Evolutionary conservation across 73 alveolate species (phyloP).

Genomic region (Tetrahymena thermophila): DNA sequence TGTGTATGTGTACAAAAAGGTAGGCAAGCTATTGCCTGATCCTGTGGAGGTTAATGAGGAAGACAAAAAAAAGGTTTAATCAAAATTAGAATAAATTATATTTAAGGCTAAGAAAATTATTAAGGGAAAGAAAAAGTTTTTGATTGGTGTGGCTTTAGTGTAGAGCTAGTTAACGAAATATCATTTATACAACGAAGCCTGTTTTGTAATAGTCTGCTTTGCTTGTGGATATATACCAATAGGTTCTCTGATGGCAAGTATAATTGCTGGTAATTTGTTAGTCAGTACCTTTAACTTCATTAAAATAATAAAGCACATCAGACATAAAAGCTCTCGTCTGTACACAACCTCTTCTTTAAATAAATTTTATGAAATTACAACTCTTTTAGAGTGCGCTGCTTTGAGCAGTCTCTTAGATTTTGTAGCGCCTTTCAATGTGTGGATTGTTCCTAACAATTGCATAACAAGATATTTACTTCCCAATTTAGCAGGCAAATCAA

Average conservation of each 20-base stretch:
- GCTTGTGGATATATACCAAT: neutral
- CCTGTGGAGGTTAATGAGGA: neutral
- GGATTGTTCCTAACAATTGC: conserved; percentile 14
- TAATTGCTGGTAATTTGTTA: neutral
- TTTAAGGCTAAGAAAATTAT: neutral
- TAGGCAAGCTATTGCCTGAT: neutral
- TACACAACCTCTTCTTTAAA: neutral
- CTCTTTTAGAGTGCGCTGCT: conserved; percentile 7
- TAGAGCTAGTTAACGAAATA: conserved; percentile 3
- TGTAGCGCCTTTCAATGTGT: conserved; percentile 37
- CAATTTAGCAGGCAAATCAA: conserved; percentile 32
- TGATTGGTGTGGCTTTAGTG: neutral
- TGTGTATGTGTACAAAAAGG: neutral
- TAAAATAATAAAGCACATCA: neutral
- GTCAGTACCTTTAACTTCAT: neutral
- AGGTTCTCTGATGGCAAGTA: neutral
- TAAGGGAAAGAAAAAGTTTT: neutral
- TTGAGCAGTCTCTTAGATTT: conserved; percentile 4
- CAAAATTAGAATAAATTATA: neutral
- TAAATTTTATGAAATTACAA: neutral
- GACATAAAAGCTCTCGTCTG: neutral
- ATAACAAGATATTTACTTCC: conserved; percentile 30
- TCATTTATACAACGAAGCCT: conserved; percentile 23
- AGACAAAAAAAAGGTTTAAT: neutral
- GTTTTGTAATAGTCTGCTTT: conserved; percentile 8